Evolutionary conservation across 768 basidiomycete species (phyloP), one percentile per base, ranked within the genome.

Genomic region (Amanita phalloides): DNA sequence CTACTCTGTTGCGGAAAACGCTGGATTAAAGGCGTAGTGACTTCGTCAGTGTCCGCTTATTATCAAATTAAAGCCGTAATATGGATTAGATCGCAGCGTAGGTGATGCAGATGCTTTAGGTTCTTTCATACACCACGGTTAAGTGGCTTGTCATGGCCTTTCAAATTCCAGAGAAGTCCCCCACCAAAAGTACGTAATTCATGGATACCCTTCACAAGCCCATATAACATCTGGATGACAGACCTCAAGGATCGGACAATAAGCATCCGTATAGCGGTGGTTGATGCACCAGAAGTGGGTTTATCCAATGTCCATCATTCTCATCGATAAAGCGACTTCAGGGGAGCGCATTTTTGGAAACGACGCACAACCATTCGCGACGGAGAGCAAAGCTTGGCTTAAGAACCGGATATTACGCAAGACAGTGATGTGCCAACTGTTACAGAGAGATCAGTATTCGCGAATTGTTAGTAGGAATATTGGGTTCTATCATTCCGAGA

Each of bases 201-300:
- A 5, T 33, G 33, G 13, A 33, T 13, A 1, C 32, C 13, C 33
- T 33, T 14, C 13, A n/a, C 26, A 45, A 30, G 13, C 26, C 17
- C 8, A n/a, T 30, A 25, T 30, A 17, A 45, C 28, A 45, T 45
- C 3, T n/a, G 3, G 23, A 45, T 9, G 49, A 20, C 56, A 90
- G 91, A 79, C 0, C 71, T 94, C 44, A 87, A 79, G 61, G 78
- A 84, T 55, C 70, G 90, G 58, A 96, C 94, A 1, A 71, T 97
- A 14, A 85, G 89, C 60, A 81, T 98, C 26, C 81, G 94, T 11
- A 79, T 98, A 26, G 89, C 89, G 11, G 94, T 90, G 0, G 81
- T 92, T 4, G 94, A 98, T 62, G 94, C 94, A 1, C 94, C 94
- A 0, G 94, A 98, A 73, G 90, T 87, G 57, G 28, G 62, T 49